phyloP scores from a whole-genome alignment of 352 stramenopile genomes.

The Pythium grandisporangium region DNA sequence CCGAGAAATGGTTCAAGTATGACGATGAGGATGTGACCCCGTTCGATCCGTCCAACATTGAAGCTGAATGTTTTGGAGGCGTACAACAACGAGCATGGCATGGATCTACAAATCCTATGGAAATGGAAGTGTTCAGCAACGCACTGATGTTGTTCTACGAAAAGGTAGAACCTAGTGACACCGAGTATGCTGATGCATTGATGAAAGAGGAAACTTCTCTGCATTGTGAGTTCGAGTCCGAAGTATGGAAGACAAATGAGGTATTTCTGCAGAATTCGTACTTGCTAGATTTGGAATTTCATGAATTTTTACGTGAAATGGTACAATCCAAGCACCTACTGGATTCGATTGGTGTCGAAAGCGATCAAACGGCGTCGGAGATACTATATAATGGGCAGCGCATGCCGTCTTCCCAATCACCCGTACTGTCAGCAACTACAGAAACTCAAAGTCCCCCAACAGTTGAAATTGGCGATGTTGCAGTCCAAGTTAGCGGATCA shows the following conservation, averaged over 20 bases:
- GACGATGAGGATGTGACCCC: slow-evolving; percentile 98
- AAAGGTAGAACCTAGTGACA: slow-evolving; percentile 83
- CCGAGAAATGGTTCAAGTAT: slow-evolving; percentile 98
- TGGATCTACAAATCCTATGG: slow-evolving; percentile 92
- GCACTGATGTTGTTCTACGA: slow-evolving; percentile 99
- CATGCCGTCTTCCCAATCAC: background rate
- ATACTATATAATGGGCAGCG: background rate
- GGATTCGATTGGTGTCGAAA: slow-evolving; percentile 10
- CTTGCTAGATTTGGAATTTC: slow-evolving; percentile 94
- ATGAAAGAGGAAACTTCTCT: slow-evolving; percentile 15
- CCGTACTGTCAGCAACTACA: slow-evolving; percentile 4
- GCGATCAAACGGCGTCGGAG: background rate
- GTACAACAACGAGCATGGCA: slow-evolving; percentile 91
- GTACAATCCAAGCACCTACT: slow-evolving; percentile 79
- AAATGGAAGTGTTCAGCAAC: slow-evolving; percentile 98
- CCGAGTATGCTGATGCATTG: slow-evolving; percentile 14
- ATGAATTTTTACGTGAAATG: slow-evolving; percentile 90
- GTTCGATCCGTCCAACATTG: slow-evolving; percentile 95
- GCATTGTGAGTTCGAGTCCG: slow-evolving; percentile 76
- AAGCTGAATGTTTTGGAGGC: slow-evolving; percentile 97
- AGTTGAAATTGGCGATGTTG: background rate
- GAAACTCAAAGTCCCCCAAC: slow-evolving; percentile 9
- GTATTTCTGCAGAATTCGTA: slow-evolving; percentile 94
- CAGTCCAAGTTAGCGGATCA: background rate
- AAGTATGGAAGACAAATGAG: slow-evolving; percentile 93